Evolutionary conservation across 108 stramenopile genomes (phyloP).

Genomic region (Cyclotella cryptica): DNA sequence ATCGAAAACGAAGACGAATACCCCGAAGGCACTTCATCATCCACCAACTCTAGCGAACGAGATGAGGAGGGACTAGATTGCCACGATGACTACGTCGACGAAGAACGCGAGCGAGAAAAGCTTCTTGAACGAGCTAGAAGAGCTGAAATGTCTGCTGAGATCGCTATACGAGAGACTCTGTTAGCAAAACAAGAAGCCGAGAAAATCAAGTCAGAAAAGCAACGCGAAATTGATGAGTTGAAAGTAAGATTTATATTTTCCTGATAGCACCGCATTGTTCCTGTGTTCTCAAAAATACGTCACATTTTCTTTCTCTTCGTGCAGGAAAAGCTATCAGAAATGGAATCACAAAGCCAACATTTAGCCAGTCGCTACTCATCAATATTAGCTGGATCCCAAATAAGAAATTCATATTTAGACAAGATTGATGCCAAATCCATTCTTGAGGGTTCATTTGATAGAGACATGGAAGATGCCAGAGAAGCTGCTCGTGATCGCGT

Average conservation of each 20-base stretch:
- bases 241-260: conserved; percentile 46
- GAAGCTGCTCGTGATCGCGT: conserved; percentile 41
- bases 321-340: conserved; percentile 48
- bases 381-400: conserved; percentile 21
- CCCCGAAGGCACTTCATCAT: conserved; percentile 43
- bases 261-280: background rate
- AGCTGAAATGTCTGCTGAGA: conserved; percentile 78
- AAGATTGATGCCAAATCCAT: conserved; percentile 56
- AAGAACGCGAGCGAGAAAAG: conserved; percentile 52
- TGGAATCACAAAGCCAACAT: conserved; percentile 49
- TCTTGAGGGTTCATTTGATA: conserved; percentile 48
- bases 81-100: conserved; percentile 28
- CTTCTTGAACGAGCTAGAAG: conserved; percentile 69
- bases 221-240: conserved; percentile 70
- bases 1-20: conserved; percentile 71
- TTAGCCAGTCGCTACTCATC: conserved; percentile 41
- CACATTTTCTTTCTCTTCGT: background rate
- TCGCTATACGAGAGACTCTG: conserved; percentile 78
- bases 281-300: background rate
- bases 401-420: conserved; percentile 41
- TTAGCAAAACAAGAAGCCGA: conserved; percentile 66
- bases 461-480: conserved; percentile 27
- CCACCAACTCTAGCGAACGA: conserved; percentile 55
- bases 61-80: conserved; percentile 22
- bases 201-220: conserved; percentile 61